Evolutionary conservation across 345 rosid species (phyloP).

Genomic region (Pistacia vera): DNA sequence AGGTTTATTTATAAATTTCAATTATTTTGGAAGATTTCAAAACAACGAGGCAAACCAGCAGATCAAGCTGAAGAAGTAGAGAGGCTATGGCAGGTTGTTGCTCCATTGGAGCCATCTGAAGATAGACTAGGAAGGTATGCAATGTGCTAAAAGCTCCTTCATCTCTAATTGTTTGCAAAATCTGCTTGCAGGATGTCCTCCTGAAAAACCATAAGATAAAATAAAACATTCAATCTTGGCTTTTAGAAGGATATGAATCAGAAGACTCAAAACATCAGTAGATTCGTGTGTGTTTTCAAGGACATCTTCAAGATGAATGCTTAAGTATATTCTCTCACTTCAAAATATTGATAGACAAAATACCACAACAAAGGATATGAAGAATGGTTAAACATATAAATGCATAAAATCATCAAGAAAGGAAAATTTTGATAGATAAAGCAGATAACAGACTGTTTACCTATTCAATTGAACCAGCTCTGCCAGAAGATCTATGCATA

Average conservation of each 20-base stretch:
- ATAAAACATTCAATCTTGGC: neutral
- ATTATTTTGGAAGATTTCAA: slow-evolving; percentile 2
- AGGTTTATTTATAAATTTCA: neutral
- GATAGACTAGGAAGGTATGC: slow-evolving; percentile 72
- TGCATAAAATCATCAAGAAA: neutral
- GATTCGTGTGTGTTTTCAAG: neutral
- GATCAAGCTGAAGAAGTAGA: slow-evolving; percentile 75
- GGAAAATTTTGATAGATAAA: neutral
- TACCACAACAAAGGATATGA: neutral
- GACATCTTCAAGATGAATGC: neutral
- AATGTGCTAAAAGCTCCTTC: slow-evolving; percentile 69
- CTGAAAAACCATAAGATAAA: slow-evolving; percentile 30
- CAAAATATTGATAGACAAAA: neutral
- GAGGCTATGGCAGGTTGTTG: slow-evolving; percentile 57
- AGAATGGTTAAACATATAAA: neutral
- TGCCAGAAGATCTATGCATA: slow-evolving; percentile 56
- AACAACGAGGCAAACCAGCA: slow-evolving; percentile 44
- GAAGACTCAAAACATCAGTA: neutral
- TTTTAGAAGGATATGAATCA: neutral
- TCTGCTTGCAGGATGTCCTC: slow-evolving; percentile 55
- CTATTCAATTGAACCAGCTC: slow-evolving; percentile 60
- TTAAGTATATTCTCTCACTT: neutral
- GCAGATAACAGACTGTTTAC: slow-evolving; percentile 26
- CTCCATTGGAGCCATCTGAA: slow-evolving; percentile 73
- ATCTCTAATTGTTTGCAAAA: slow-evolving; percentile 54